Evolutionary conservation across 441 rosid species (phyloP), one percentile per base, ranked within the genome.

Genomic region (Flueggea neowawraea): DNA sequence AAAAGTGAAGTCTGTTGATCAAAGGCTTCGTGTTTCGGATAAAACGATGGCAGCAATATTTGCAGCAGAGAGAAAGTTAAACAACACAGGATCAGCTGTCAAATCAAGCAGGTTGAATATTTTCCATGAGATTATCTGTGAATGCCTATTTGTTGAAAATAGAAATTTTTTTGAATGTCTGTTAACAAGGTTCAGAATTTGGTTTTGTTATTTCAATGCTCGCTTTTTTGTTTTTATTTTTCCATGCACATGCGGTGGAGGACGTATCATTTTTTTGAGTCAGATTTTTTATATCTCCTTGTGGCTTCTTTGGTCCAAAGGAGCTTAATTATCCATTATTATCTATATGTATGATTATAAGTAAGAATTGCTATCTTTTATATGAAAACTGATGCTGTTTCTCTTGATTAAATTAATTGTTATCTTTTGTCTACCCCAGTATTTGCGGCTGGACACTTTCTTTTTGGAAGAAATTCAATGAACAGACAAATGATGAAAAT

Each of bases 31-130:
- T 12, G 96, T 95, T 12, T 89, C 99, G 0, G 96, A 95, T 77
- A 91, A 89, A 80, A 95, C 97, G n/a, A 89, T 95, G 99, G 96
- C 97, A 44, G 97, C 99, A 52, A 72, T 91, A 69, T 91, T 89
- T 78, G 97, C 96, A 15, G 96, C 99, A 0, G 97, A 94, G 66
- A 89, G 86, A 74, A 95, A 91, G 75, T 76, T 95, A 75, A 95
- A 88, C 58, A 80, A 91, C 75, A 95, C 99, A 0, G 96, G 99
- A 50, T 81, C 99, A 57, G 99, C 99, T 44, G 97, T 95, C 63
- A 95, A 91, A 79, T 87, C 97, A 54, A 95, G 97, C 92, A 89
- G 96, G 99, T 88, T 15, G 41, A 28, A 2, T 63, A 28, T 62
- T 31, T 39, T 52, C 59, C 48, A 52, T 63, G 48, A 33, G 41